Conservation (phyloP, 257 asterid species). For the Solanum habrochaites region DNA sequence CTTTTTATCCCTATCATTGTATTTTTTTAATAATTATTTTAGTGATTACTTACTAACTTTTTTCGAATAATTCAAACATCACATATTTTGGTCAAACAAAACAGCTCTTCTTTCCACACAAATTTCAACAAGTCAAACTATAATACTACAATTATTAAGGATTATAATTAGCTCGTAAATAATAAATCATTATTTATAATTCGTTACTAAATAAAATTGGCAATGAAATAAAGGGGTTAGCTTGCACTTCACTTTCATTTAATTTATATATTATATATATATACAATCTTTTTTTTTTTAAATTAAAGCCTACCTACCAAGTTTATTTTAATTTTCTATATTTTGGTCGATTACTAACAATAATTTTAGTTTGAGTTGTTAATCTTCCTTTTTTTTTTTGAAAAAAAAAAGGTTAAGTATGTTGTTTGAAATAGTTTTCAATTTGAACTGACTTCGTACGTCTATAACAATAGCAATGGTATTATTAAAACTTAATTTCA, state of each 20-base stretch:
- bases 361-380: not conserved
- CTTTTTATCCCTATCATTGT: too few relatives aligned
- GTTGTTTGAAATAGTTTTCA: not conserved
- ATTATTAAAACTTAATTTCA: too few relatives aligned
- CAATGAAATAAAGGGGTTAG: not conserved
- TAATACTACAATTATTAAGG: not conserved
- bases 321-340: not conserved
- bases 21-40: too few relatives aligned
- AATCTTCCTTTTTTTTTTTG: not conserved
- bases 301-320: too few relatives aligned
- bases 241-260: not conserved
- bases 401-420: too few relatives aligned
- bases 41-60: not conserved
- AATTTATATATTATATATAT: too few relatives aligned
- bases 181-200: not conserved
- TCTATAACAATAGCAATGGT: too few relatives aligned
- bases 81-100: not conserved
- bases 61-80: not conserved
- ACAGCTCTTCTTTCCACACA: not conserved
- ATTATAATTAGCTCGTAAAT: not conserved
- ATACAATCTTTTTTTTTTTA: too few relatives aligned
- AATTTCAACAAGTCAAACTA: not conserved
- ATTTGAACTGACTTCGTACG: too few relatives aligned
- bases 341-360: not conserved
- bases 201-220: not conserved